These are phyloP conservation scores for Sphagnum contortum DNA, from an alignment of 225 moss, liverwort and hornwort species.

Conservation along the genomic window DNA sequence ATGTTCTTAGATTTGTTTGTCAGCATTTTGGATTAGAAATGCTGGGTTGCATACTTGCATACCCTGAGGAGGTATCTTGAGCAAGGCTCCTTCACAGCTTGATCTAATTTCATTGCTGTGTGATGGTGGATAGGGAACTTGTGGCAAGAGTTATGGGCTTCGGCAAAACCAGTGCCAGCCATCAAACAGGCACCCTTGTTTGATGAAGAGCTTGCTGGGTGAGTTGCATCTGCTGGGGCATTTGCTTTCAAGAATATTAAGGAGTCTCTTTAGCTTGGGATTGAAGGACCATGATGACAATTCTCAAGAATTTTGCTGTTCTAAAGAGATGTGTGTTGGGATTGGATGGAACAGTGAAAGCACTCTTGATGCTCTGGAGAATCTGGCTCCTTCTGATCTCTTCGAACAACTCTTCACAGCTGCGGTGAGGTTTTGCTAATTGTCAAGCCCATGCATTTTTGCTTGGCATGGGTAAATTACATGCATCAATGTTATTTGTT, in stretches of 20 bases:
- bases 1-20: background rate
- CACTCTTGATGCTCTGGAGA: conserved; percentile 75
- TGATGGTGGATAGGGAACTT: conserved; percentile 44
- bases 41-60: no score
- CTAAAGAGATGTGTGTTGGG: no score
- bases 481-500: no score
- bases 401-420: conserved; percentile 81
- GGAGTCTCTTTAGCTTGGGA: no score
- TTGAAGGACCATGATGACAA: background rate
- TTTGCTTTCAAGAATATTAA: background rate
- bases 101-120: background rate
- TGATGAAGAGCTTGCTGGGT: conserved; percentile 98
- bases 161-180: conserved; percentile 82
- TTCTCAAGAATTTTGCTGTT: background rate
- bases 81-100: no score
- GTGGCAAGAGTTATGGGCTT: conserved; percentile 95
- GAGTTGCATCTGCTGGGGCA: background rate
- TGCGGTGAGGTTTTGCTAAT: conserved; percentile 32
- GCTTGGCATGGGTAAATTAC: no score
- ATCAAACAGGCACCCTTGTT: conserved; percentile 88
- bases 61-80: no score
- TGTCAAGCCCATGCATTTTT: background rate
- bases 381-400: conserved; percentile 61
- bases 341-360: conserved; percentile 45
- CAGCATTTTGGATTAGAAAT: no score